phyloP scores from a whole-genome alignment of 2,329 filamentous ascomycete genomes.

The Exophiala sp. region DNA sequence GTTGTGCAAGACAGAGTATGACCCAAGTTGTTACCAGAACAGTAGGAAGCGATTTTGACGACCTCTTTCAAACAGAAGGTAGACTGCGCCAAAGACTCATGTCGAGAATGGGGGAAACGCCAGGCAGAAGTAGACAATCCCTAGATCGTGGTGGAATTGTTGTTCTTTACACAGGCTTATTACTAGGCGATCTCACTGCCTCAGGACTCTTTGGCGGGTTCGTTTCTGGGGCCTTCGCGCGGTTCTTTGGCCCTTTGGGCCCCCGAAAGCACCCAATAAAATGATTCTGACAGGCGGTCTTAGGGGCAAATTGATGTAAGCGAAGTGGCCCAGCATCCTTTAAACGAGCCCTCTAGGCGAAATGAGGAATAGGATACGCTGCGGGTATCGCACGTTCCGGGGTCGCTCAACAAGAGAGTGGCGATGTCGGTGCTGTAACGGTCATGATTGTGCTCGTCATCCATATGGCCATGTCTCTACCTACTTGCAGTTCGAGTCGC shows the following conservation, averaged over 20 bases:
- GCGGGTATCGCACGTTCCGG: conserved; percentile 6
- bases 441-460: not conserved
- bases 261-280: not conserved
- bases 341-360: conserved; percentile 10
- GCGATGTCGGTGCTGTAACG: not conserved
- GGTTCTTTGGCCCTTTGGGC: not conserved
- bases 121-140: not conserved
- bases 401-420: not conserved
- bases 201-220: too few relatives aligned
- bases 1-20: too few relatives aligned
- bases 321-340: not conserved
- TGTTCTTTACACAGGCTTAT: too few relatives aligned
- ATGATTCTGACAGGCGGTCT: not conserved
- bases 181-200: too few relatives aligned
- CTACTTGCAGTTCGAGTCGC: too few relatives aligned
- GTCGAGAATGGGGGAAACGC: not conserved
- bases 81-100: too few relatives aligned
- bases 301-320: not conserved
- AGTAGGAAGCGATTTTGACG: too few relatives aligned
- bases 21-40: too few relatives aligned
- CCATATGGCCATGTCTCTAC: not conserved
- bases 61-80: not conserved
- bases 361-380: conserved; percentile 16
- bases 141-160: too few relatives aligned
- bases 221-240: too few relatives aligned